Evolutionary conservation across 352 stramenopile species (phyloP).

Genomic region (Globisporangium paddicum): DNA sequence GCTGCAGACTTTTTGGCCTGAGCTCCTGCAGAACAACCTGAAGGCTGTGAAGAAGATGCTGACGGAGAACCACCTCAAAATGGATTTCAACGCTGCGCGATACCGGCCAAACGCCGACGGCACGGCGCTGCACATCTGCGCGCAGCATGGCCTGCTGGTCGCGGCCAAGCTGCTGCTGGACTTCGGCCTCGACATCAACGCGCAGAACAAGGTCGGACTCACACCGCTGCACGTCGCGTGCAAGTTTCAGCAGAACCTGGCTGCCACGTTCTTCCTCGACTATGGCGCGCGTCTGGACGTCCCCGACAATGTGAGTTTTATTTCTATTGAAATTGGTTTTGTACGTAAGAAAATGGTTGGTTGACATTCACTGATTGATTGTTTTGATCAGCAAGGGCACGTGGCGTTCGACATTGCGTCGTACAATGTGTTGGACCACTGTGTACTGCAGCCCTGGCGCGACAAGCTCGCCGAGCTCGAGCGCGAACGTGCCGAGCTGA

Average conservation of each 20-base stretch:
- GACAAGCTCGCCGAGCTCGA: constrained; percentile 14
- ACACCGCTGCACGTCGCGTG: constrained; percentile 55
- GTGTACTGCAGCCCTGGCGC: constrained; percentile 30
- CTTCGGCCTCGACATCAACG: constrained; percentile 24
- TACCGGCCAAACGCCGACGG: constrained; percentile 38
- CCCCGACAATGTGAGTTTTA: constrained; percentile 36
- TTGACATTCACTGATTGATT: not conserved
- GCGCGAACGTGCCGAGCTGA: constrained; percentile 15
- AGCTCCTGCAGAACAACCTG: constrained; percentile 43
- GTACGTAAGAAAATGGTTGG: not conserved
- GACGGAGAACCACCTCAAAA: constrained; percentile 23
- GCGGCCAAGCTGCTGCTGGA: constrained; percentile 43
- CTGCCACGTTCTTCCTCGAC: constrained; percentile 36
- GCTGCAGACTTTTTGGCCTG: constrained; percentile 48
- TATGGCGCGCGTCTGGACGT: constrained; percentile 33
- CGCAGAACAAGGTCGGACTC: constrained; percentile 51
- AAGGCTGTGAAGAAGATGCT: constrained; percentile 41
- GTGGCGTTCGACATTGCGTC: constrained; percentile 47
- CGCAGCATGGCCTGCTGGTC: constrained; percentile 37
- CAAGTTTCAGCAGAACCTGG: constrained; percentile 33
- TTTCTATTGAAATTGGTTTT: not conserved
- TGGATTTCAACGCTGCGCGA: constrained; percentile 35
- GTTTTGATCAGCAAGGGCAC: constrained; percentile 25
- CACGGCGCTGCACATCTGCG: constrained; percentile 49
- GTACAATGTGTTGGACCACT: constrained; percentile 35